These are phyloP conservation scores for Mallotus japonicus DNA, from an alignment of 441 rosid species.

Conservation along the genomic window DNA sequence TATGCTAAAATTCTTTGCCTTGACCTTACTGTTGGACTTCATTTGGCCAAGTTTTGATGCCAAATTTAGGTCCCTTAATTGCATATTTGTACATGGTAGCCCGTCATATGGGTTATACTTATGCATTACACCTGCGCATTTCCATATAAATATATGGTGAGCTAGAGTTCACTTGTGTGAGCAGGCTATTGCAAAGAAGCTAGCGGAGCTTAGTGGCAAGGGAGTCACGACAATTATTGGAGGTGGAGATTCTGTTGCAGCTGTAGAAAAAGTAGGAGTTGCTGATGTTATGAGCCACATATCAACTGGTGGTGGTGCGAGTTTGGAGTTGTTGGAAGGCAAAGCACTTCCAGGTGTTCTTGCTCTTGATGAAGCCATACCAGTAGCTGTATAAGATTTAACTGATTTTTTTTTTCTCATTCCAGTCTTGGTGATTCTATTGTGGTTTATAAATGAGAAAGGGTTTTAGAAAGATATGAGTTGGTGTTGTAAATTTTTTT, in stretches of 20 bases:
- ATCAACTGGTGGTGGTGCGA: slow-evolving; percentile 95
- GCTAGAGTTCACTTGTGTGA: slow-evolving; percentile 13
- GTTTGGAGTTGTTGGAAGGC: slow-evolving; percentile 92
- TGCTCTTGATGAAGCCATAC: slow-evolving; percentile 75
- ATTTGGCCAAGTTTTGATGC: too few species aligned
- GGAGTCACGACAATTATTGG: slow-evolving; percentile 92
- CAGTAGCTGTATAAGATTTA: slow-evolving; percentile 49
- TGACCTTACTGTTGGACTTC: not conserved
- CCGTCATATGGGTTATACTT: not conserved
- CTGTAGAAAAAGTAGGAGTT: slow-evolving; percentile 83
- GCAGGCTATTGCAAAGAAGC: slow-evolving; percentile 79
- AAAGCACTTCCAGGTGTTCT: slow-evolving; percentile 88
- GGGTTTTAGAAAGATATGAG: slow-evolving; percentile 33
- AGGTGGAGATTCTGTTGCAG: slow-evolving; percentile 95
- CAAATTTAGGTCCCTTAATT: too few species aligned
- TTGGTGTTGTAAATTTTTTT: slow-evolving; percentile 34
- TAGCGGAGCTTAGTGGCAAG: slow-evolving; percentile 73
- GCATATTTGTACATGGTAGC: not conserved
- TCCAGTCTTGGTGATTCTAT: slow-evolving; percentile 7
- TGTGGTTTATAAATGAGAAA: slow-evolving; percentile 21
- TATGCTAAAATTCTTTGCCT: slow-evolving; percentile 25
- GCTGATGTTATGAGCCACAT: slow-evolving; percentile 94
- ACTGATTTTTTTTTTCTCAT: slow-evolving; percentile 11
- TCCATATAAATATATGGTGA: slow-evolving; percentile 9
- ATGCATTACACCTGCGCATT: not conserved